A percentile compares a stretch with the other conserved stretches of the same genome.
phyloP scores from a whole-genome alignment of 2,329 filamentous ascomycete genomes.

The Hypoxylon sp. region DNA sequence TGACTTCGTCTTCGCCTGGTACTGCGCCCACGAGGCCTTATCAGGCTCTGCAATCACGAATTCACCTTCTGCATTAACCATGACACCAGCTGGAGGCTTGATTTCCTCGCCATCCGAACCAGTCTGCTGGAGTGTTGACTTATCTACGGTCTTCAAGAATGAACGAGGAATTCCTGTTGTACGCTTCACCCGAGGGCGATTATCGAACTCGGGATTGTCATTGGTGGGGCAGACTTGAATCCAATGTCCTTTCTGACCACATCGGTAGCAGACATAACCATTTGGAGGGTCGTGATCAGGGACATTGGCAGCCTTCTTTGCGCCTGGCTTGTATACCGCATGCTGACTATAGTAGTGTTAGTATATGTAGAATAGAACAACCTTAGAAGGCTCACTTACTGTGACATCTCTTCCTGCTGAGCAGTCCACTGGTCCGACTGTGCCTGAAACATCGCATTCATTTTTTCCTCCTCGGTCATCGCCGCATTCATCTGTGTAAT shows the following conservation, averaged over 20 bases:
- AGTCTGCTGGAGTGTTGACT: conserved; percentile 82
- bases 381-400: conserved; percentile 65
- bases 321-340: conserved; percentile 71
- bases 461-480: conserved; percentile 93
- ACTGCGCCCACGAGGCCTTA: conserved; percentile 96
- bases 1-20: conserved; percentile 93
- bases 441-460: conserved; percentile 91
- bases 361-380: neutral
- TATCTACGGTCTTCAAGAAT: conserved; percentile 95
- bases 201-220: conserved; percentile 95
- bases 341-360: conserved; percentile 65
- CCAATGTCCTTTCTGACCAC: conserved; percentile 98
- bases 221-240: conserved; percentile 99
- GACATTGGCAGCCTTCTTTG: conserved; percentile 79
- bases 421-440: conserved; percentile 93
- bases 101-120: conserved; percentile 80
- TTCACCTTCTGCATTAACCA: conserved; percentile 98
- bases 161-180: conserved; percentile 97
- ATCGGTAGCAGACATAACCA: conserved; percentile 96
- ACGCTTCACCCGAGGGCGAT: conserved; percentile 91
- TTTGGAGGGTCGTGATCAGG: conserved; percentile 94
- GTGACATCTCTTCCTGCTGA: conserved; percentile 93
- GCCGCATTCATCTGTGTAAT: conserved; percentile 79
- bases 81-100: conserved; percentile 88
- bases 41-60: conserved; percentile 97